Evolutionary conservation across 2,329 filamentous ascomycete species (phyloP), one percentile per base, ranked within the genome.

Genomic region (Paecilomyces fulvus): DNA sequence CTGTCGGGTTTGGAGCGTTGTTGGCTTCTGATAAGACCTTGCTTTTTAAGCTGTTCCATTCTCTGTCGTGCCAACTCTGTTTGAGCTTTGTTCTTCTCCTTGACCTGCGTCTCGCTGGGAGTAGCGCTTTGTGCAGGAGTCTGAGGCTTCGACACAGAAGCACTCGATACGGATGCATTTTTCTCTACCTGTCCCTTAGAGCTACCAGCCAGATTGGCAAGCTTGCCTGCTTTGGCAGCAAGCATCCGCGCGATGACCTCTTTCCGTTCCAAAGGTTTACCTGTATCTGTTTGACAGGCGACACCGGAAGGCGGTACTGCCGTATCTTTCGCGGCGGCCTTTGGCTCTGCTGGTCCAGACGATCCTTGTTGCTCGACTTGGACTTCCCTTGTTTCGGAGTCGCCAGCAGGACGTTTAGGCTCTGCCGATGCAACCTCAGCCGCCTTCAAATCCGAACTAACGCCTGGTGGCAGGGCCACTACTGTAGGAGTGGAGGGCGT

Each of bases 11-110:
- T 55, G 58, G 54, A 52, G 63, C 56, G 70, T 66, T 65, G 70
- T 62, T 67, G 72, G 58, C 52, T 70, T 63, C 68, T 76, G 63
- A 74, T 70, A 12, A 77, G 63, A 54, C 71, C 71, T 60, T 70
- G 72, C 56, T 83, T 85, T 62, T 84, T 84, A 21, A 94, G 74
- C 21, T 87, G 87, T 58, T 90, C 89, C 66, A 95, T 86, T 62
- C 90, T 90, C 67, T 90, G 83, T 61, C 89, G 84, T 51, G 92
- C 79, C 30, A 91, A 74, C 57, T 89, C 89, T 58, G 89, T 95
- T 61, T 90, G 82, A 17, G 83, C 83, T 66, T 86, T 83, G 30
- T 77, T 75, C 61, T 76, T 70, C 33, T 65, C 61, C 52, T 66
- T 67, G 37, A 56, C 30, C 49, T 60, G 55, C 10, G 51, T 17